Percentiles rank a stretch among this genome's conserved stretches.
Conservation (phyloP, 148 eudicot species). For the Suaeda aralocaspica region DNA sequence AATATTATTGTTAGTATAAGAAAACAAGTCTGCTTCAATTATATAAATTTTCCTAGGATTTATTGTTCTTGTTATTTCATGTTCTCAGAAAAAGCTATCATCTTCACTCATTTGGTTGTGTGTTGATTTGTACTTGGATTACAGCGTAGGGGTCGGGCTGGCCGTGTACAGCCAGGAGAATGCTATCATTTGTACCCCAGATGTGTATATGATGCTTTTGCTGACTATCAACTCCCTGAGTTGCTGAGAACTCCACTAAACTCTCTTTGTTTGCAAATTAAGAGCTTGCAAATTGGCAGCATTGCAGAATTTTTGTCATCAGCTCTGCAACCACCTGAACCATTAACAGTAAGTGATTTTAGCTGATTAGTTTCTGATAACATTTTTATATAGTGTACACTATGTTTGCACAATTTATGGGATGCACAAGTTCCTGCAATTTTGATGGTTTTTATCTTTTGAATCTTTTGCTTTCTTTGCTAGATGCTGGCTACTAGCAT, state of each 20-base stretch:
- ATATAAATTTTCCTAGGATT: not conserved
- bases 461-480: too few relatives aligned
- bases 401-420: too few relatives aligned
- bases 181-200: slow-evolving; percentile 91
- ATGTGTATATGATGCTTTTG: slow-evolving; percentile 88
- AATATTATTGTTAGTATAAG: not conserved
- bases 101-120: slow-evolving; percentile 14
- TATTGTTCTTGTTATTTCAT: not conserved
- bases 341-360: slow-evolving; percentile 47
- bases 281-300: slow-evolving; percentile 84
- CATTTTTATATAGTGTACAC: too few relatives aligned
- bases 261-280: slow-evolving; percentile 94
- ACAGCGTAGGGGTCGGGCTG: slow-evolving; percentile 97
- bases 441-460: too few relatives aligned
- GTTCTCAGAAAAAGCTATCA: not conserved
- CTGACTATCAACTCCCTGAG: slow-evolving; percentile 94
- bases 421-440: too few relatives aligned
- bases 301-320: slow-evolving; percentile 83
- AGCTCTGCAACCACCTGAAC: slow-evolving; percentile 88
- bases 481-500: too few relatives aligned
- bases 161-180: slow-evolving; percentile 95
- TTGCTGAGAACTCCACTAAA: slow-evolving; percentile 86
- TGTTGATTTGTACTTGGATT: slow-evolving; percentile 23
- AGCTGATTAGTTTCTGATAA: not conserved
- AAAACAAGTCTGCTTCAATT: not conserved